A percentile compares a stretch with the other conserved stretches of the same genome.
Evolutionary conservation across 2,329 filamentous ascomycete species (phyloP).

Genomic region (Diaporthe capsici): DNA sequence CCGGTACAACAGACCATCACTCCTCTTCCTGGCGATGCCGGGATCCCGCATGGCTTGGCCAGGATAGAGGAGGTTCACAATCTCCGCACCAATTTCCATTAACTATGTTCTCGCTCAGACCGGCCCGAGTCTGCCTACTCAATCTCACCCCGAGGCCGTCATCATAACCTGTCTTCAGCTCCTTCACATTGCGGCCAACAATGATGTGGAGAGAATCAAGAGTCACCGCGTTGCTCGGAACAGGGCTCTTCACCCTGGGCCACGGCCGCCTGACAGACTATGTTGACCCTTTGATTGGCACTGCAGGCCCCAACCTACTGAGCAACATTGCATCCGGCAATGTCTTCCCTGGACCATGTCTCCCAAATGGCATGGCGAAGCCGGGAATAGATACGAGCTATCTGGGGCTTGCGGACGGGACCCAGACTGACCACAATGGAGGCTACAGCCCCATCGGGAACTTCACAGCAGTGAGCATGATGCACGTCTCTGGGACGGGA

Average conservation of each 20-base stretch:
- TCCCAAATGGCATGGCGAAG: constrained; percentile 35
- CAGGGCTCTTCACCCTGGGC: neutral
- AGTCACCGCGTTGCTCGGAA: neutral
- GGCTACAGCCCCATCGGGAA: constrained; percentile 37
- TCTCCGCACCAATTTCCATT: constrained; percentile 23
- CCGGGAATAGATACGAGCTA: constrained; percentile 37
- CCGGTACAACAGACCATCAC: constrained; percentile 24
- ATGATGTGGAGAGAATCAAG: neutral
- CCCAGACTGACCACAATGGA: constrained; percentile 29
- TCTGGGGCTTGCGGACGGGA: constrained; percentile 16
- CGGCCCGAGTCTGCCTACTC: neutral
- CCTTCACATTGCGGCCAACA: no score
- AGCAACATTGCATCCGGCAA: constrained; percentile 30
- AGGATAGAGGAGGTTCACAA: neutral
- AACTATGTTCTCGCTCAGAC: neutral
- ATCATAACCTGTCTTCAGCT: neutral
- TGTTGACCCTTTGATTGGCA: constrained; percentile 34
- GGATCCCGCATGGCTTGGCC: constrained; percentile 19
- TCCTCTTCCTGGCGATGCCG: constrained; percentile 17
- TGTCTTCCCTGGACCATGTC: constrained; percentile 28
- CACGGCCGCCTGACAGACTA: constrained; percentile 25
- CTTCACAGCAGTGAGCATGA: constrained; percentile 35
- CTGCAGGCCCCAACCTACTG: constrained; percentile 16
- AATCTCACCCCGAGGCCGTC: neutral
- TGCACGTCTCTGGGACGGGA: constrained; percentile 36